These are phyloP conservation scores for Ophiostoma perfectum DNA, from an alignment of 2,329 filamentous ascomycete genomes.

Conservation along the genomic window DNA sequence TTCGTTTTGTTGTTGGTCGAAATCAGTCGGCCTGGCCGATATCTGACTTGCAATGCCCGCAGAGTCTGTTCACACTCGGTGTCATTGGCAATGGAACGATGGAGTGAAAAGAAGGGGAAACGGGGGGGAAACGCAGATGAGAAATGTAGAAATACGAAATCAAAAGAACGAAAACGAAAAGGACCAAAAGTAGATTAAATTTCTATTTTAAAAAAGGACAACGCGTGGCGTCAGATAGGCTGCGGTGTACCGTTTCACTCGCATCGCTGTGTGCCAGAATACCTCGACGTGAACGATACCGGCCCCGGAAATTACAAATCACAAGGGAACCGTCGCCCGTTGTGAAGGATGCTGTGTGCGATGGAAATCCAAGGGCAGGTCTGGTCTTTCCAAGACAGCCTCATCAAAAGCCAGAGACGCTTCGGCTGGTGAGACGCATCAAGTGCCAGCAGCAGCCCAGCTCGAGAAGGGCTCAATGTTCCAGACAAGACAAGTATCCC, in stretches of 20 bases:
- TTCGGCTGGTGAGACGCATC: neutral
- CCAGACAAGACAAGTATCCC: too few relatives aligned
- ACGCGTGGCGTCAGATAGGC: neutral
- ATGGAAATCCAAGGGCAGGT: too few relatives aligned
- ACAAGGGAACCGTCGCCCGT: too few relatives aligned
- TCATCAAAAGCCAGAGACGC: neutral
- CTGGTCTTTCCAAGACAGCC: neutral
- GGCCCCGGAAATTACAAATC: neutral
- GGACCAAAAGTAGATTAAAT: neutral
- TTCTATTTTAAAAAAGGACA: neutral
- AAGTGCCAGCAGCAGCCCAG: neutral
- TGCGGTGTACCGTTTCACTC: neutral
- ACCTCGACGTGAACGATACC: slow-evolving; percentile 3
- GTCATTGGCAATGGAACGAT: neutral
- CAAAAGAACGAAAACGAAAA: neutral
- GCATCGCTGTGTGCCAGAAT: neutral
- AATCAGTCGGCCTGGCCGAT: neutral
- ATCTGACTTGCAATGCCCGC: neutral
- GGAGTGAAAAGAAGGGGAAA: neutral
- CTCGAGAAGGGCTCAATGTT: neutral
- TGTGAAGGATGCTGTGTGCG: too few relatives aligned
- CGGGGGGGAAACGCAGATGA: neutral
- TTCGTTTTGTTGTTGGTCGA: neutral
- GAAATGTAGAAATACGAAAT: neutral
- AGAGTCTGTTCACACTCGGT: neutral